Conservation (phyloP, 768 basidiomycete species). For the Neoboletus magnificus region DNA sequence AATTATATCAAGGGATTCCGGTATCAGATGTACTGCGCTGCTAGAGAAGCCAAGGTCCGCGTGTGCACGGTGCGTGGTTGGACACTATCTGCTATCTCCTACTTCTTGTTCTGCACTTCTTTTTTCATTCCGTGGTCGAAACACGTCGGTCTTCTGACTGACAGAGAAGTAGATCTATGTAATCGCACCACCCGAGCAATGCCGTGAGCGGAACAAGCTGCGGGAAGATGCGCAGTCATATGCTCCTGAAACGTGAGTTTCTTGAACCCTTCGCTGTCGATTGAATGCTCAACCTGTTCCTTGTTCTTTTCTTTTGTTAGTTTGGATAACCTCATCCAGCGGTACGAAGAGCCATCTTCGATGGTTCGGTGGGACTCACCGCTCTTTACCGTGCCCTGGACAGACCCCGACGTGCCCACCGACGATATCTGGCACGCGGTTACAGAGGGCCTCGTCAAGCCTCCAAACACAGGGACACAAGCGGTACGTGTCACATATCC, state of each 20-base stretch:
- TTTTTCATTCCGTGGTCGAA: too few relatives aligned
- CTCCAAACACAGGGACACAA: slow-evolving; percentile 82
- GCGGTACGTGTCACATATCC: slow-evolving; percentile 44
- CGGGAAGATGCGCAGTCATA: slow-evolving; percentile 54
- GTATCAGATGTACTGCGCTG: slow-evolving; percentile 97
- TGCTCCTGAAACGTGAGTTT: slow-evolving; percentile 60
- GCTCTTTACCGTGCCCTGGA: slow-evolving; percentile 79
- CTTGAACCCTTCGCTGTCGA: neutral
- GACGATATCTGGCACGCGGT: slow-evolving; percentile 79
- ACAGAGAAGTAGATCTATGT: slow-evolving; percentile 59
- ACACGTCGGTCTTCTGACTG: slow-evolving; percentile 1
- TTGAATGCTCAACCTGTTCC: neutral
- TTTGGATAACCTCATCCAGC: slow-evolving; percentile 52
- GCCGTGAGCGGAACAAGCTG: slow-evolving; percentile 68
- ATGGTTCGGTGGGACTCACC: slow-evolving; percentile 99
- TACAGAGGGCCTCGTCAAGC: slow-evolving; percentile 75
- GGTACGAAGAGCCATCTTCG: slow-evolving; percentile 95
- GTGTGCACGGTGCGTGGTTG: slow-evolving; percentile 73
- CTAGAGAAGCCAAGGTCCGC: slow-evolving; percentile 79
- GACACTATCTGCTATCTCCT: neutral
- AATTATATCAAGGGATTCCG: slow-evolving; percentile 99
- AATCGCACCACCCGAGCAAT: slow-evolving; percentile 70
- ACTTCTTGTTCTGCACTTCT: neutral
- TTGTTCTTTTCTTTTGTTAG: neutral
- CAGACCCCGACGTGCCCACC: slow-evolving; percentile 61